These are phyloP conservation scores for Solanum appendiculatum DNA, from an alignment of 257 asterid species.

Conservation along the genomic window DNA sequence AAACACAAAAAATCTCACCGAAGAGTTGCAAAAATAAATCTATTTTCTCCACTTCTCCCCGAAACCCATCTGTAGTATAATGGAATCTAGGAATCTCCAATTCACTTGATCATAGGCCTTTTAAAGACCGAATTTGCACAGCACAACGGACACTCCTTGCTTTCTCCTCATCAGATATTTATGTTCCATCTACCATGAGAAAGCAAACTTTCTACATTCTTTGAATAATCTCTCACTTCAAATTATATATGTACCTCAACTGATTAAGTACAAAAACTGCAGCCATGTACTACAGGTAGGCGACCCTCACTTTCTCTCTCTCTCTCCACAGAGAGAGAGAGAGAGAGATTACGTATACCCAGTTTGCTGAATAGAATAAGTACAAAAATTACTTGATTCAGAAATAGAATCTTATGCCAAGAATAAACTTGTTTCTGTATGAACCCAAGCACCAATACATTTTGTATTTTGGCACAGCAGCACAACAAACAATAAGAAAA, in stretches of 20 bases:
- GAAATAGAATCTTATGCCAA: not conserved
- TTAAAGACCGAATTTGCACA: not conserved
- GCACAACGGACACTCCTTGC: not conserved
- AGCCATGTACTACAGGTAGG: not conserved
- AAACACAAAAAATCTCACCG: not conserved
- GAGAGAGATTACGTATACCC: not conserved
- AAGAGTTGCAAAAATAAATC: not conserved
- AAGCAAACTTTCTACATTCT: not conserved
- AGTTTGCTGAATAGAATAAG: not conserved
- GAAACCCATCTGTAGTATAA: not conserved
- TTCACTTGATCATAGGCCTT: not conserved
- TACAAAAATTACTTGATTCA: not conserved
- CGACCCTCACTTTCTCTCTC: not conserved
- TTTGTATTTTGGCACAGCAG: not conserved
- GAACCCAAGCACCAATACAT: not conserved
- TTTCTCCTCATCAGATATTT: not conserved
- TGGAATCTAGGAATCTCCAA: not conserved
- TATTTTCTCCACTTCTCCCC: not conserved
- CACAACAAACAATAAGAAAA: not conserved
- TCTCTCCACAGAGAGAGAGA: not conserved
- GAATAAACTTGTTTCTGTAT: not conserved
- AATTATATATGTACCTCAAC: not conserved
- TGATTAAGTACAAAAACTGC: not conserved
- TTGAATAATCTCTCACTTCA: not conserved
- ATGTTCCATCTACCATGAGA: not conserved